Conservation (phyloP, 352 stramenopile genomes). For the Pythium chondricola region DNA sequence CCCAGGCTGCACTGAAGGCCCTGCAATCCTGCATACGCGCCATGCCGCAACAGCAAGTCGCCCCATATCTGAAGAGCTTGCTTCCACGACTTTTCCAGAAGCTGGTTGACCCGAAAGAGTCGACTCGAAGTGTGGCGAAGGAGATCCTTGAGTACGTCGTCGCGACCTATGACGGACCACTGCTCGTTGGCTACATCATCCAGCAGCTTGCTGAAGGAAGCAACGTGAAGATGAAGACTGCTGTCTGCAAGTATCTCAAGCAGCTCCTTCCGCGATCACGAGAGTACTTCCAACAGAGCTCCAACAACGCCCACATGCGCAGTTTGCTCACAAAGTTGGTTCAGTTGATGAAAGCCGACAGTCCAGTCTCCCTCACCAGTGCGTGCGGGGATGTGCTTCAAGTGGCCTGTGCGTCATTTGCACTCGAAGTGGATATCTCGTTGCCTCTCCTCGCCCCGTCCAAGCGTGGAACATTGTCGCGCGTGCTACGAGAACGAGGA, state of each 20-base stretch:
- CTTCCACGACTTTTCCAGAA: constrained; percentile 70
- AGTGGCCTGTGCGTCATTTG: constrained; percentile 38
- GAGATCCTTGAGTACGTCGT: constrained; percentile 60
- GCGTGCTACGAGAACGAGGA: constrained; percentile 49
- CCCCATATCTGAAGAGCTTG: constrained; percentile 46
- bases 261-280: constrained; percentile 41
- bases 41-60: constrained; percentile 28
- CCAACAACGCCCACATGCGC: constrained; percentile 63
- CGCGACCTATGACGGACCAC: constrained; percentile 36
- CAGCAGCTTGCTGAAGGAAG: constrained; percentile 60
- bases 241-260: constrained; percentile 62
- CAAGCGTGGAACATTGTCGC: constrained; percentile 43
- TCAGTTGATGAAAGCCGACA: constrained; percentile 56
- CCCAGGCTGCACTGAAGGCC: constrained; percentile 55
- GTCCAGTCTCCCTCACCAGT: constrained; percentile 45
- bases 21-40: constrained; percentile 50
- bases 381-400: constrained; percentile 57
- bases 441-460: constrained; percentile 50
- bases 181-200: constrained; percentile 40
- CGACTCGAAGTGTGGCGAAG: constrained; percentile 34
- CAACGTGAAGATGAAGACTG: constrained; percentile 75
- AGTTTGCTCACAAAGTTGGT: constrained; percentile 63
- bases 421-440: constrained; percentile 40
- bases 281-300: constrained; percentile 54
- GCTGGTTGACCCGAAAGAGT: constrained; percentile 71